Evolutionary conservation across 148 eudicot species (phyloP), one percentile per base, ranked within the genome.

Genomic region (Agrostemma githago): DNA sequence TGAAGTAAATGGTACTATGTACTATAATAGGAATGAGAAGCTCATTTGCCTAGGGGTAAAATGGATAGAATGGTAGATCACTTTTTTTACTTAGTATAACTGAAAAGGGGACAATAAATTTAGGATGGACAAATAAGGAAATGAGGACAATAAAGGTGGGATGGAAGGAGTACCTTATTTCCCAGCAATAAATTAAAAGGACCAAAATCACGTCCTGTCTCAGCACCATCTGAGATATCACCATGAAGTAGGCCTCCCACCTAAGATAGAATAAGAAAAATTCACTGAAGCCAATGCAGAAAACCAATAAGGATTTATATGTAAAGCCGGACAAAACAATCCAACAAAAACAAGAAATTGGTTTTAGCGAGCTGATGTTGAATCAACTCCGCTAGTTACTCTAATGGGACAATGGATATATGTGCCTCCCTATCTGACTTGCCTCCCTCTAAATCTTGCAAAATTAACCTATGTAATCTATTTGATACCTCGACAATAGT

Each of bases 231-330:
- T 86, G 89, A 77, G 76, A 90, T 90, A 66, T 90, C 96, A 85
- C 89, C 92, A 82, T 90, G 96, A 71, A 90, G 96, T 76, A 90
- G 91, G 83, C 96, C 89, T 74, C 92, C 96, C 76, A 90, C 91
- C 96, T 90, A 79, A 60, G 39, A 71, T 34, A 58, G 69, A 42
- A 5, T 44, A 79, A 77, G 44, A 54, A 39, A 51, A 16, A 7
- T 57, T 41, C 40, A 34, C 1, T 60, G 16, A 68, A 40, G 62
- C 59, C 60, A 54, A 70, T 3, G 41, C 14, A 14, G 19, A 37
- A 17, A 70, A 5, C 60, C 72, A 70, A 34, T 69, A 51, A 53
- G 15, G 19, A 26, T 46, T 48, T 11, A 16, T 9, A 16, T 53
- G 42, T n/a, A 5, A 64, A 42, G 17, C 17, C 53, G 40, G 46